phyloP scores from a whole-genome alignment of 208 protist genomes.

The Blastocrithidia nonstop region DNA sequence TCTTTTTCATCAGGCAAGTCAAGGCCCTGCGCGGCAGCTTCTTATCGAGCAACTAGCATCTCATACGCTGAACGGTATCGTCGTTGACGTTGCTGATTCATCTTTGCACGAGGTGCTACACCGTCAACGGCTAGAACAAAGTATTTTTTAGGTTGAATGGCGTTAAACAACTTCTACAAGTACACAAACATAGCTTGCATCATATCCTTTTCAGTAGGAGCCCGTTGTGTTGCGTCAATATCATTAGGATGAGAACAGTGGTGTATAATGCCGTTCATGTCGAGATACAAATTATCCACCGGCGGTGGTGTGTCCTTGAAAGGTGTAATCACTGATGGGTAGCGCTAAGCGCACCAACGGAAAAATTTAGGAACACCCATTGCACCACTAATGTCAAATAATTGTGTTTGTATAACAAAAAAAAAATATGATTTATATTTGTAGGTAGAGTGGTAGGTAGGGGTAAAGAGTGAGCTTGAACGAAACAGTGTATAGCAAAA shows the following conservation, averaged over 20 bases:
- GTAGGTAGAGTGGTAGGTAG: background rate
- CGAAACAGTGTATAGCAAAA: background rate
- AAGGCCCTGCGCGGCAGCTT: slow-evolving; percentile 38
- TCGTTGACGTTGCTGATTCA: slow-evolving; percentile 98
- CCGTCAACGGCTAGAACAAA: slow-evolving; percentile 97
- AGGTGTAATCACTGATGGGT: slow-evolving; percentile 86
- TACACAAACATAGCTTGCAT: slow-evolving; percentile 92
- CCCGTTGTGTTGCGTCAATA: slow-evolving; percentile 50
- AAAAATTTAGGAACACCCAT: slow-evolving; percentile 96
- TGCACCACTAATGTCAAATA: background rate
- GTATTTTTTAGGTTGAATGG: slow-evolving; percentile 91
- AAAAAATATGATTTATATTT: too few species aligned
- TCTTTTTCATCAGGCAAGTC: slow-evolving; percentile 71
- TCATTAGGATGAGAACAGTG: slow-evolving; percentile 95
- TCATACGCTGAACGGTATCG: slow-evolving; percentile 87
- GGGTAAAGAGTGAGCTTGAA: background rate
- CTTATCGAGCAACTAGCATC: slow-evolving; percentile 70
- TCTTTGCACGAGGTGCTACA: slow-evolving; percentile 97
- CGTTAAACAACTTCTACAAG: slow-evolving; percentile 94
- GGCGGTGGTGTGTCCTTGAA: slow-evolving; percentile 80
- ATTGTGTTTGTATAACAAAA: slow-evolving; percentile 4
- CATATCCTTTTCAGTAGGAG: slow-evolving; percentile 92
- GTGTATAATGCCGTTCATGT: slow-evolving; percentile 99
- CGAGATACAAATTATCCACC: slow-evolving; percentile 99
- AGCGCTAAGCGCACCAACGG: slow-evolving; percentile 94